These are phyloP conservation scores for Metarhizium guizhouense DNA, from an alignment of 2,329 filamentous ascomycete genomes.

Conservation along the genomic window DNA sequence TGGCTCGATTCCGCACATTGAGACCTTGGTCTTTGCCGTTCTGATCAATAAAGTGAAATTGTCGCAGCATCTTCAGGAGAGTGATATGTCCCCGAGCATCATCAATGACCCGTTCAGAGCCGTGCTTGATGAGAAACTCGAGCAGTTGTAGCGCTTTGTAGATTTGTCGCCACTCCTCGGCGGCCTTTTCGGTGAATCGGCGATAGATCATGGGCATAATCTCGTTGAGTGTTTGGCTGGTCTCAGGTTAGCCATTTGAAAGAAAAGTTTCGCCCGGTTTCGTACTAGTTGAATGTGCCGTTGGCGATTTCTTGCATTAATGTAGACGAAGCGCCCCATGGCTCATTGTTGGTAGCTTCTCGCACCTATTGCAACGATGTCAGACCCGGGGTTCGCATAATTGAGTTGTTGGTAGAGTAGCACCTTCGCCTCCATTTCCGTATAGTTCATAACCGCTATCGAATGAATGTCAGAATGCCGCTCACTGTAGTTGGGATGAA, in stretches of 20 bases:
- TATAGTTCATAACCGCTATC: constrained; percentile 95
- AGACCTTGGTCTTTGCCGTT: constrained; percentile 98
- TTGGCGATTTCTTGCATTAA: constrained; percentile 98
- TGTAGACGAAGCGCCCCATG: constrained; percentile 80
- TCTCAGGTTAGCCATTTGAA: constrained; percentile 8
- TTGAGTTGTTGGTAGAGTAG: constrained; percentile 8
- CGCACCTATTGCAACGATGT: constrained; percentile 53
- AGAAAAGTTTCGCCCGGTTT: constrained; percentile 6
- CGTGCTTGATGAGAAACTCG: constrained; percentile 96
- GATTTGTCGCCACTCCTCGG: constrained; percentile 98
- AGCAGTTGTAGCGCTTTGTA: constrained; percentile 97
- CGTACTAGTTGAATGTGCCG: constrained; percentile 96
- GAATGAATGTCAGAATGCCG: constrained; percentile 17
- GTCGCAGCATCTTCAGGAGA: constrained; percentile 92
- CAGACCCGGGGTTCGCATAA: constrained; percentile 6
- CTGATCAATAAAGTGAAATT: constrained; percentile 93
- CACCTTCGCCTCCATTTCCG: constrained; percentile 76
- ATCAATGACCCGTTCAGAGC: constrained; percentile 93
- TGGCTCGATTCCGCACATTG: constrained; percentile 93
- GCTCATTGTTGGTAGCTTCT: constrained; percentile 98
- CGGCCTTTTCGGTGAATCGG: constrained; percentile 94
- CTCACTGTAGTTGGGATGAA: constrained; percentile 3
- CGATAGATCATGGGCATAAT: constrained; percentile 99
- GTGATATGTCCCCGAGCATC: constrained; percentile 93
- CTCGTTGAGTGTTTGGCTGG: constrained; percentile 89